Base-by-base conservation (phyloP, 352 stramenopile species). In the Globisporangium spiculum region DNA sequence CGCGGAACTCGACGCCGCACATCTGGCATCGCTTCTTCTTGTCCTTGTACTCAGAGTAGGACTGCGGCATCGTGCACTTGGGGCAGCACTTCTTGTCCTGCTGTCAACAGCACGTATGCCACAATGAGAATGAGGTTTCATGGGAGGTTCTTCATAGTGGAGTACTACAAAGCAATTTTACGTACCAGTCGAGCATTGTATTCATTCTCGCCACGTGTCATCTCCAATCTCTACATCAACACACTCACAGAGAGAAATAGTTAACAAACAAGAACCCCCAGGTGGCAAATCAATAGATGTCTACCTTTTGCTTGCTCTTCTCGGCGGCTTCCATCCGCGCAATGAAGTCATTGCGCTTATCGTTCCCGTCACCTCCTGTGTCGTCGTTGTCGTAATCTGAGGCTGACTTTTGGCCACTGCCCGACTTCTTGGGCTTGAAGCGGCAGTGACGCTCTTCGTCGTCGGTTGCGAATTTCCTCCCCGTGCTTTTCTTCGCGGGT, bases 1-100 rank as follows among this genome's bases (percentile, higher is more conserved):
- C 71, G 3, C 84, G 81, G 63, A 93, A 95, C 69, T 91, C 80
- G 20, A 86, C 81, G 20, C 86, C 84, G 63, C 88, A 95, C 55
- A 79, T 89, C 67, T 92, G 86, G 63, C 88, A 95, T 4, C 78
- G 77, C 63, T 95, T 95, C 74, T 94, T 95, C 74, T 95, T 95
- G 76, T 94, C 88, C 10, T 84, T 86, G n/a, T 78, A 88, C 63
- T 95, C 88, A 1, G 88, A 87, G 60, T 92, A 95, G 24, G 86
- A 93, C 67, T 95, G 88, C 14, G 79, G 64, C 57, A 84, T 71
- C 3, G 74, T 66, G 61, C 88, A 95, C 46, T 82, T 90, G 3
- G 86, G 88, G 32, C 88, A 95, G 2, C 76, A 75, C 53, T 93
- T 93, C 59, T 94, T 95, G 74, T 90, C 86, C 87, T 93, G 34